Evolutionary conservation across 148 eudicot species (phyloP), one percentile per base, ranked within the genome.

Genomic region (Fallopia convolvulus): DNA sequence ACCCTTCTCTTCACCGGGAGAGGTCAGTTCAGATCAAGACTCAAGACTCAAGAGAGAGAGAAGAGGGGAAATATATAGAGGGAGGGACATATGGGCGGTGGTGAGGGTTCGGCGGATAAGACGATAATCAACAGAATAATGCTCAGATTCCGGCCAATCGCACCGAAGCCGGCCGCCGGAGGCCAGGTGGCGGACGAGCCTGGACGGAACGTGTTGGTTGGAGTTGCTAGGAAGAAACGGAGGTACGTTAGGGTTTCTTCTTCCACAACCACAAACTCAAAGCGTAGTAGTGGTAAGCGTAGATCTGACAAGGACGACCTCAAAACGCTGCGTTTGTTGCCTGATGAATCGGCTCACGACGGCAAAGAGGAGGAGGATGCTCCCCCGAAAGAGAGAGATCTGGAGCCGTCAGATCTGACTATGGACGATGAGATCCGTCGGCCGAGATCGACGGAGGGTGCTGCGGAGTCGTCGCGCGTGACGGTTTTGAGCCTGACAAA

Each of bases 61-160:
- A 15, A 20, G 70, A 10, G 30, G 41, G 72, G 8, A 30, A 10
- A 68, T 7, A 32, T 8, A 66, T 30, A 84, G 78, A 78, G 77
- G 77, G 78, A 78, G 77, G 77, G 10, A 75, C 55, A 15, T 4
- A 52, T 52, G 56, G n/a, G n/a, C 56, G 56, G 60, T 21, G 74
- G 83, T 52, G 56, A 52, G 56, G 56, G 17, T 10, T 52, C 56
- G 56, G 1, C 44, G 6, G 81, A 80, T n/a, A 80, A 66, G 76
- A 78, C 77, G 77, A 82, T 82, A 74, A 79, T 86, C 73, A 79
- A 77, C 71, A 79, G 60, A 68, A 82, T 89, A 20, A 84, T 89
- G 90, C 80, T 85, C 6, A 63, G 86, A 61, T 89, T 80, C 86
- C 86, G 92, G 75, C 92, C 92, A 72, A 89, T 89, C 14, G 92